A percentile compares a stretch with the other conserved stretches of the same genome.
These are phyloP conservation scores for Xylaria sp. DNA, from an alignment of 2,329 filamentous ascomycete species.

Conservation along the genomic window DNA sequence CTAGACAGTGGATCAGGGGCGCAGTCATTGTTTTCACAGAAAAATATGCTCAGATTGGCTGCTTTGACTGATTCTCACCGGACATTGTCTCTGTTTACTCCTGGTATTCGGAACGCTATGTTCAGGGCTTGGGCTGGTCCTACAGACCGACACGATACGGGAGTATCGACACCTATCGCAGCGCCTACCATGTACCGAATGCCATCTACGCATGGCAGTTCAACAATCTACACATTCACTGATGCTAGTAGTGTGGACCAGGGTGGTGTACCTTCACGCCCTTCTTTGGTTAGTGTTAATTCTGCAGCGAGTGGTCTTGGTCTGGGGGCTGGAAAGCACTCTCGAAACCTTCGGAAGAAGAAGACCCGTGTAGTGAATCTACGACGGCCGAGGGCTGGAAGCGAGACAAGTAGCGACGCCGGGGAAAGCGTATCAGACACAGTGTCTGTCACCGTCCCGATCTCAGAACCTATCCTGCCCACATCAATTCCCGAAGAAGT, in stretches of 20 bases:
- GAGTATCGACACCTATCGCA: slow-evolving; percentile 53
- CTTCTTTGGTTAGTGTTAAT: slow-evolving; percentile 67
- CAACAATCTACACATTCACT: slow-evolving; percentile 74
- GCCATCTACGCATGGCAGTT: slow-evolving; percentile 64
- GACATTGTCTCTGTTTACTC: slow-evolving; percentile 89
- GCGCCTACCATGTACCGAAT: slow-evolving; percentile 65
- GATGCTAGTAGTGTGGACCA: slow-evolving; percentile 69
- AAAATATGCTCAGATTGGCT: slow-evolving; percentile 84
- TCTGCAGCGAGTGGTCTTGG: slow-evolving; percentile 68
- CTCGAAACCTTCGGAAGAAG: slow-evolving; percentile 73
- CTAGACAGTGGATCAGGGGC: slow-evolving; percentile 81
- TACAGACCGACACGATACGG: slow-evolving; percentile 69
- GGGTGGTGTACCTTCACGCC: slow-evolving; percentile 70
- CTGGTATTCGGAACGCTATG: slow-evolving; percentile 85
- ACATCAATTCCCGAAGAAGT: slow-evolving; percentile 65
- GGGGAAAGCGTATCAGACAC: slow-evolving; percentile 58
- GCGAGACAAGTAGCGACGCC: slow-evolving; percentile 57
- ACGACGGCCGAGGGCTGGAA: slow-evolving; percentile 64
- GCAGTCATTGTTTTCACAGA: slow-evolving; percentile 92
- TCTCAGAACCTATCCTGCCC: slow-evolving; percentile 65
- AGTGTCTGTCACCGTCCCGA: slow-evolving; percentile 61
- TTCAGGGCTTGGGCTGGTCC: slow-evolving; percentile 91
- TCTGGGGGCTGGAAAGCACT: slow-evolving; percentile 63
- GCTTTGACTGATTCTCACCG: slow-evolving; percentile 86
- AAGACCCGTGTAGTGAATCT: slow-evolving; percentile 86